Conservation (phyloP, 2,329 filamentous ascomycete species). For the Graphiopsis chlorocephala region DNA sequence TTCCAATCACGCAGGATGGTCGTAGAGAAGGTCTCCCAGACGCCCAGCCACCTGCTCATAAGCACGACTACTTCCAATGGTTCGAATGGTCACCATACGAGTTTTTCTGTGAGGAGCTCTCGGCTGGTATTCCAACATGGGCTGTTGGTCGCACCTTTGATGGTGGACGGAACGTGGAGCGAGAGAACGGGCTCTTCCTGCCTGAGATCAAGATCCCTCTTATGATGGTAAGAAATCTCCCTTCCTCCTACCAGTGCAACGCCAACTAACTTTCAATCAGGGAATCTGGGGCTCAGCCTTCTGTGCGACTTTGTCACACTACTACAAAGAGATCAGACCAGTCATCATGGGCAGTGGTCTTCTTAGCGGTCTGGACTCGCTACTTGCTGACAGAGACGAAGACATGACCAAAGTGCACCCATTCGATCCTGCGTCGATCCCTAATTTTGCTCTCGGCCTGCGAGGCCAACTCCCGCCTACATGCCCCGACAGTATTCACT, state of each 20-base stretch:
- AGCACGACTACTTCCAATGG: constrained; percentile 87
- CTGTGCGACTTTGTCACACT: constrained; percentile 91
- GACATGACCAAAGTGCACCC: constrained; percentile 91
- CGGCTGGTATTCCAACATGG: constrained; percentile 92
- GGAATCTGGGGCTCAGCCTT: constrained; percentile 98
- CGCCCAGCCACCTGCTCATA: constrained; percentile 54
- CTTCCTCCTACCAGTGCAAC: not conserved
- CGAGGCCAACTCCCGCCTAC: constrained; percentile 69
- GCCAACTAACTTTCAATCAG: not conserved
- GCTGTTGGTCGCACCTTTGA: constrained; percentile 81
- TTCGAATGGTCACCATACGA: constrained; percentile 95
- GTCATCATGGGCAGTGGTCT: constrained; percentile 74
- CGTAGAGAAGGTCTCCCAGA: constrained; percentile 20
- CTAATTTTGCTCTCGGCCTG: constrained; percentile 86
- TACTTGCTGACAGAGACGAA: constrained; percentile 78
- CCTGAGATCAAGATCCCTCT: constrained; percentile 83
- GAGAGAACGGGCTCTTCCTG: constrained; percentile 64
- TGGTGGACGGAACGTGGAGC: constrained; percentile 63
- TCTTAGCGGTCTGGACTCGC: constrained; percentile 64
- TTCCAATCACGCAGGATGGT: constrained; percentile 57
- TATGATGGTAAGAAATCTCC: constrained; percentile 53
- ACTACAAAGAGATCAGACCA: constrained; percentile 91
- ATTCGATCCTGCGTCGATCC: constrained; percentile 85
- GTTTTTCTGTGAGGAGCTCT: constrained; percentile 89
- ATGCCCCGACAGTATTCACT: constrained; percentile 73